phyloP scores from a whole-genome alignment of 495 filamentous ascomycete species.

The Xylaria curta region DNA sequence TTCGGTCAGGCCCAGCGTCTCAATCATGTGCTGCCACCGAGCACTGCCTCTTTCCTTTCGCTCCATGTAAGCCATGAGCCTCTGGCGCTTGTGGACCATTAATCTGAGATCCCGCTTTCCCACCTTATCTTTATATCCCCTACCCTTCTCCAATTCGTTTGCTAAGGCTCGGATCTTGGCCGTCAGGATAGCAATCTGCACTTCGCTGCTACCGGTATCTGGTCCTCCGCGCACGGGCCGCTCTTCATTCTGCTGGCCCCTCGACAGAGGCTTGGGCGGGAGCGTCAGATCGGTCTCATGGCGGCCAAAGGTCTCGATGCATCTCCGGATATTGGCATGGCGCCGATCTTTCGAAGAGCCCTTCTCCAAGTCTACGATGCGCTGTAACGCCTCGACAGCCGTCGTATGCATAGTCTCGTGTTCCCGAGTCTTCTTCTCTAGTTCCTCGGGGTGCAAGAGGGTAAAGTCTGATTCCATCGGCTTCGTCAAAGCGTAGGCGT shows the following conservation, averaged over 20 bases:
- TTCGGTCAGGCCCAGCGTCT: conserved; percentile 83
- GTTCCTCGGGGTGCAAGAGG: conserved; percentile 53
- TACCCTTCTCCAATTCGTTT: conserved; percentile 60
- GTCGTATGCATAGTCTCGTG: conserved; percentile 57
- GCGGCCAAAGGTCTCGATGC: conserved; percentile 86
- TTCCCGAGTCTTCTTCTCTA: conserved; percentile 40
- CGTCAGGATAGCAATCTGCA: conserved; percentile 96
- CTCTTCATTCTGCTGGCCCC: conserved; percentile 46
- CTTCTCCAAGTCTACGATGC: conserved; percentile 77
- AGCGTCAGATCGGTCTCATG: conserved; percentile 83
- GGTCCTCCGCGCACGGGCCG: conserved; percentile 77
- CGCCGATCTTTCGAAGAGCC: conserved; percentile 76
- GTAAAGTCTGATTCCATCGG: conserved; percentile 51
- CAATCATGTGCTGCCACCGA: conserved; percentile 83
- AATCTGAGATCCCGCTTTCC: conserved; percentile 89
- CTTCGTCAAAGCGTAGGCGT: conserved; percentile 66
- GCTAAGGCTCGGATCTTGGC: conserved; percentile 87
- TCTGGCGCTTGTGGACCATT: conserved; percentile 88
- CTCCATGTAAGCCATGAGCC: conserved; percentile 82
- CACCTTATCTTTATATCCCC: conserved; percentile 76
- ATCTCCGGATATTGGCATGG: conserved; percentile 79
- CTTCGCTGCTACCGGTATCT: conserved; percentile 92
- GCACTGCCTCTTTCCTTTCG: conserved; percentile 88
- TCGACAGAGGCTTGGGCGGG: conserved; percentile 56
- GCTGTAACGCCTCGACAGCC: conserved; percentile 69